These are phyloP conservation scores for Coemansia asiatica DNA, from an alignment of 192 early-diverging fungal species.

Conservation along the genomic window DNA sequence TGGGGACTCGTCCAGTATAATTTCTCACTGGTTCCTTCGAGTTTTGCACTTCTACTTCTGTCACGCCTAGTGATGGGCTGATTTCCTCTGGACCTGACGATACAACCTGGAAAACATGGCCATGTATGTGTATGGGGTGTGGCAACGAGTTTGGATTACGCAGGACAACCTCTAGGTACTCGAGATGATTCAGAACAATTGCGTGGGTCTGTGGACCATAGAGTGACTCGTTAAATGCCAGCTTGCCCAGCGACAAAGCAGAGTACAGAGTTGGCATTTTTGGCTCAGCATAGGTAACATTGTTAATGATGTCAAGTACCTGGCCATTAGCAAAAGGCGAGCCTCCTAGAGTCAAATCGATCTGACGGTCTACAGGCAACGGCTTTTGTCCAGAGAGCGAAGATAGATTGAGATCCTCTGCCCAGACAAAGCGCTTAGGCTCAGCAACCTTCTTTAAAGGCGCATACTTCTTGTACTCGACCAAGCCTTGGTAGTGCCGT, in stretches of 20 bases:
- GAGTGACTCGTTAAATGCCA: slow-evolving; percentile 8
- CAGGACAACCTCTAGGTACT: slow-evolving; percentile 68
- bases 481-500: not conserved
- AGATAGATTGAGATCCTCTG: not conserved
- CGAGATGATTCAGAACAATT: slow-evolving; percentile 59
- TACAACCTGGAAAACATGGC: slow-evolving; percentile 79
- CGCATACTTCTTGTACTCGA: slow-evolving; percentile 12
- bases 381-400: not conserved
- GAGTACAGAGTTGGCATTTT: slow-evolving; percentile 17
- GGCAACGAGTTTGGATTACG: slow-evolving; percentile 65
- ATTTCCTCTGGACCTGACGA: slow-evolving; percentile 45
- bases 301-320: not conserved
- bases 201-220: slow-evolving; percentile 46
- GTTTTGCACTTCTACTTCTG: not conserved
- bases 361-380: not conserved
- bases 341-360: not conserved
- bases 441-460: not conserved
- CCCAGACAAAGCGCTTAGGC: slow-evolving; percentile 9
- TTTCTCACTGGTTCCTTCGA: not conserved
- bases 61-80: not conserved
- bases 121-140: slow-evolving; percentile 83
- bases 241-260: slow-evolving; percentile 14
- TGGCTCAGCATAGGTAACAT: slow-evolving; percentile 8
- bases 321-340: not conserved
- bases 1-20: not conserved